A percentile compares a stretch with the other conserved stretches of the same genome.
Conservation (phyloP, 257 asterid species). For the Solanum chmielewskii region DNA sequence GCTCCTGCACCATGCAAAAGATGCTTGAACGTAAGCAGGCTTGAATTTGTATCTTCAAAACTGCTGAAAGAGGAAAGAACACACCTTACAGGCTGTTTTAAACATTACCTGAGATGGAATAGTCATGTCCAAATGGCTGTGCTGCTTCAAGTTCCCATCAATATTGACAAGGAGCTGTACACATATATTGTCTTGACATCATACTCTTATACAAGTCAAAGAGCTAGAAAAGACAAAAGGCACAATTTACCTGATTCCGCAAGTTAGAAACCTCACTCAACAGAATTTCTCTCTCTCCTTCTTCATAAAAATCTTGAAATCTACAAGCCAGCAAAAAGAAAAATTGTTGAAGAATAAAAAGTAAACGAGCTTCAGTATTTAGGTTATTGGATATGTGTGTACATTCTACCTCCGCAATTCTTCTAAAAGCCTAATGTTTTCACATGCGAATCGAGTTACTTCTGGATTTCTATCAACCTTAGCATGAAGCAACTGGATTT, state of each 20-base stretch:
- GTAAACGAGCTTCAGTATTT: neutral
- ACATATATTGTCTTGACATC: neutral
- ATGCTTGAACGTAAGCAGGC: conserved; percentile 1
- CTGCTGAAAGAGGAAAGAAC: neutral
- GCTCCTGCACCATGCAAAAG: conserved; percentile 32
- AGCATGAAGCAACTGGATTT: conserved; percentile 59
- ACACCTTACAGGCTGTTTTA: neutral
- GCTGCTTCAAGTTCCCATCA: conserved; percentile 53
- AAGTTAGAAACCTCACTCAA: conserved; percentile 68
- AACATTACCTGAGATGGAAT: conserved; percentile 22
- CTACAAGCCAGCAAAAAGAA: conserved; percentile 18
- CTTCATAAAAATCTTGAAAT: conserved; percentile 89
- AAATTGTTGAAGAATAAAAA: neutral
- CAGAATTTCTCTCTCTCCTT: conserved; percentile 86
- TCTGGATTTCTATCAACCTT: conserved; percentile 84
- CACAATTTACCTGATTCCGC: conserved; percentile 57
- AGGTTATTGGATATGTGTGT: neutral
- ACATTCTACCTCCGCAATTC: conserved; percentile 55
- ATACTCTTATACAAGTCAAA: neutral
- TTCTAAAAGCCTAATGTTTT: conserved; percentile 85
- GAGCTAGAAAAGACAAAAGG: neutral
- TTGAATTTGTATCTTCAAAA: neutral
- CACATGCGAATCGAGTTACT: conserved; percentile 93
- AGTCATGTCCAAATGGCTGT: conserved; percentile 23
- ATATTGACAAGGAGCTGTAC: conserved; percentile 47